Conservation (phyloP, 441 rosid genomes). For the Biscutella laevigata region DNA sequence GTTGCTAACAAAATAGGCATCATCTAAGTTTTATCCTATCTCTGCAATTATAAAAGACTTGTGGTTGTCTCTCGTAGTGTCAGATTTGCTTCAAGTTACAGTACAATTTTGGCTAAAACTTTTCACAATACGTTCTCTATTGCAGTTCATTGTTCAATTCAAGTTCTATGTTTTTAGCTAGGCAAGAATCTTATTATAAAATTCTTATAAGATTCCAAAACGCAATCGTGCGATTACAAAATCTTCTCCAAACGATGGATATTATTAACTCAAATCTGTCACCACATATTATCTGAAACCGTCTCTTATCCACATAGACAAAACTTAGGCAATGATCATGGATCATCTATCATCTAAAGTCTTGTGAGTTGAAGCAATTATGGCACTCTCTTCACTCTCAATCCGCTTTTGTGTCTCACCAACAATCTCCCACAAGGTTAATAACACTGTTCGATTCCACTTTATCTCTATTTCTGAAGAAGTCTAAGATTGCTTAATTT, state of each 20-base stretch:
- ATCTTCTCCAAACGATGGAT: not conserved
- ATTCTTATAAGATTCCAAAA: not conserved
- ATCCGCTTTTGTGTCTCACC: constrained; percentile 35
- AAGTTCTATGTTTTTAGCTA: not conserved
- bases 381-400: constrained; percentile 58
- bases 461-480: not conserved
- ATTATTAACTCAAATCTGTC: not conserved
- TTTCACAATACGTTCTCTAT: constrained; percentile 8
- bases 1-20: constrained; percentile 95
- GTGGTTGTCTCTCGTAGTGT: constrained; percentile 18
- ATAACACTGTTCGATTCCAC: not conserved
- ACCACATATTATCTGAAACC: no score
- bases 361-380: constrained; percentile 15
- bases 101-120: constrained; percentile 6
- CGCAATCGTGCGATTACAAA: not conserved
- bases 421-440: constrained; percentile 37
- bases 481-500: not conserved
- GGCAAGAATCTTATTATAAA: no score
- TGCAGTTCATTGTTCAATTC: constrained; percentile 7
- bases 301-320: no score
- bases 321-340: no score
- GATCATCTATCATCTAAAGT: not conserved
- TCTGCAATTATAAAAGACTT: constrained; percentile 18
- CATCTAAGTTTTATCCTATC: constrained; percentile 37
- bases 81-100: constrained; percentile 15